Conservation (phyloP, 208 protist genomes). For the Acanthamoeba lenticulata region DNA sequence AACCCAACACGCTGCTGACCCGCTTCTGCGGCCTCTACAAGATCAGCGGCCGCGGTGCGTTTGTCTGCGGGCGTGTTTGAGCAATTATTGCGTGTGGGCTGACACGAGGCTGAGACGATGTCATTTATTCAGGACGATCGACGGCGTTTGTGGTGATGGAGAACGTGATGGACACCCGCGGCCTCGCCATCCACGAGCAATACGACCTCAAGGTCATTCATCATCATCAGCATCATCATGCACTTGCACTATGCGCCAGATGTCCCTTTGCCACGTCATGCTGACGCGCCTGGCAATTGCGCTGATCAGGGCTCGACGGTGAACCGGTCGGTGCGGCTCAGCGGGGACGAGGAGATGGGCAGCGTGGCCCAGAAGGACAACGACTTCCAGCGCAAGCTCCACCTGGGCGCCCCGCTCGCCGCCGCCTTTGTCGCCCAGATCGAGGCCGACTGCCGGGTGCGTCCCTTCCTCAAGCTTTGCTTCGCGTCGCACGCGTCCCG, state of each 20-base stretch:
- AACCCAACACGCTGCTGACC: slow-evolving; percentile 43
- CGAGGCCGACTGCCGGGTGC: neutral
- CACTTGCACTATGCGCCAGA: no score
- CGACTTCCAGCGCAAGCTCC: slow-evolving; percentile 34
- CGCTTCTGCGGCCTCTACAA: slow-evolving; percentile 55
- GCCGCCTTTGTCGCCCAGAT: neutral
- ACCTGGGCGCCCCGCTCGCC: neutral
- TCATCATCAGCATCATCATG: neutral
- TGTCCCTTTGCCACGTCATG: no score
- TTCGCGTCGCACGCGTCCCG: neutral
- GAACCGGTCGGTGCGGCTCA: neutral
- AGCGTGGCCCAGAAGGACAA: slow-evolving; percentile 35
- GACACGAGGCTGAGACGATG: neutral
- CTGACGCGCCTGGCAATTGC: no score
- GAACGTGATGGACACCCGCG: neutral
- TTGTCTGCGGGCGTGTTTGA: neutral
- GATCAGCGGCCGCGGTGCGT: neutral
- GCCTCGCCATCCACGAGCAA: neutral
- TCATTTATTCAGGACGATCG: neutral
- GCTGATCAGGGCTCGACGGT: slow-evolving; percentile 1
- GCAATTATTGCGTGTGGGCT: neutral
- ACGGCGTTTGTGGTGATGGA: slow-evolving; percentile 56
- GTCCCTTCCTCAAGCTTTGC: neutral
- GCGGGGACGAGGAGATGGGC: neutral
- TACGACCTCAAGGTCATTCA: slow-evolving; percentile 58